Base-by-base conservation (phyloP, 805 yeast species). In the Clavispora asparagi region DNA sequence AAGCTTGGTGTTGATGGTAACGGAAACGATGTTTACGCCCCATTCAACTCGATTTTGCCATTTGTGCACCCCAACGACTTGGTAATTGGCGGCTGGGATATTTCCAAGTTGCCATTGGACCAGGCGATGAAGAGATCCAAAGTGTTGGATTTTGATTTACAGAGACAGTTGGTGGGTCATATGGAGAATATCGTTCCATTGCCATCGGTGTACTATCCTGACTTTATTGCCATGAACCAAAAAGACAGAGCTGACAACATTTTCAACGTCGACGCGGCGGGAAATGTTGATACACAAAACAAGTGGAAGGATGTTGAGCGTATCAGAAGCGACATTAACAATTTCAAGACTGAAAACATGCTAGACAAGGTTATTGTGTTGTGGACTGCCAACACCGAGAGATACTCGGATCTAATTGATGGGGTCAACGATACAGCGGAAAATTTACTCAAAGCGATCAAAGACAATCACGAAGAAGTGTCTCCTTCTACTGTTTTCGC, bases 371-470 rank as follows among this genome's bases (percentile, higher is more conserved):
- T 92, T 46, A 81, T 91, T 62, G 87, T 92, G 40, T 76, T 91
- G 61, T 91, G 98, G 98, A 90, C 97, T 39, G 98, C 98, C 46
- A 92, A 91, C 73, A 91, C 98, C 46, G 98, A 91, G 73, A 83
- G 97, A 64, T 90, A 85, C 65, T 81, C 95, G 39, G 91, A 86
- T 36, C 62, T 92, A 38, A 68, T 82, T 39, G 72, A 75, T 6
- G 94, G 95, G 49, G 88, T 92, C 53, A 90, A 91, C 63, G 97
- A 91, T 66, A 87, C 92, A 26, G 82, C 89, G 43, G 95, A 86
- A 35, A 86, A 87, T 68, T 72, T 91, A 62, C 55, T 91, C 55
- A 68, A 74, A 42, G 64, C 96, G 16, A 82, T 91, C 66, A 89
- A 88, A 70, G 64, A 64, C 32, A 88, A 87, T 58, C 96, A 91